Percentiles rank a stretch among this genome's conserved stretches.
phyloP scores from a whole-genome alignment of 371 early-diverging fungal genomes.

The Mortierella sp. region DNA sequence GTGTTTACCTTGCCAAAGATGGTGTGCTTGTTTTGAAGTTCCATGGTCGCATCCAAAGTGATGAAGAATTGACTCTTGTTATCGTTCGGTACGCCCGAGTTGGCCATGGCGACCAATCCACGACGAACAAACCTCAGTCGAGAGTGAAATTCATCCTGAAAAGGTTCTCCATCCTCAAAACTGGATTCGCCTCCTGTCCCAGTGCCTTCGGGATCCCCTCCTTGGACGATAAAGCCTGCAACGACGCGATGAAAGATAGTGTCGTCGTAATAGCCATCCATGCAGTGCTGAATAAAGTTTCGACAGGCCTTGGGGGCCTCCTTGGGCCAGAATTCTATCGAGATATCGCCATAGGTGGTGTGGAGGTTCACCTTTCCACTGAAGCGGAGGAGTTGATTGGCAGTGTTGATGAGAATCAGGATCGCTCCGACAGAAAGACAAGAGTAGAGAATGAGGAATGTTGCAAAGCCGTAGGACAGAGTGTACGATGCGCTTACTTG shows the following conservation, averaged over 20 bases:
- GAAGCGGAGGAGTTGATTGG: no score
- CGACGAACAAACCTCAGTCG: slow-evolving; percentile 88
- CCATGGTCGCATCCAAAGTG: slow-evolving; percentile 87
- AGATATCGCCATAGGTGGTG: slow-evolving; percentile 89
- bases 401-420: neutral
- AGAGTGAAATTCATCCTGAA: slow-evolving; percentile 92
- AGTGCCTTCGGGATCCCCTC: slow-evolving; percentile 96
- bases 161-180: slow-evolving; percentile 76
- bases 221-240: slow-evolving; percentile 92
- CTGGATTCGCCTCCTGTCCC: slow-evolving; percentile 92
- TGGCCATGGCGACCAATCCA: slow-evolving; percentile 94
- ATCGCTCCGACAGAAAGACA: neutral
- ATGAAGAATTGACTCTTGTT: slow-evolving; percentile 96
- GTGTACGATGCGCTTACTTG: slow-evolving; percentile 54
- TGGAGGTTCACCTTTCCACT: slow-evolving; percentile 92
- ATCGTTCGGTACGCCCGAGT: slow-evolving; percentile 75
- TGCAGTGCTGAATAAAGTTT: slow-evolving; percentile 92
- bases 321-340: slow-evolving; percentile 94
- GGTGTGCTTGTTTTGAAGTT: slow-evolving; percentile 88
- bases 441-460: neutral
- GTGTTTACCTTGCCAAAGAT: slow-evolving; percentile 86
- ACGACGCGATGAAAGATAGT: slow-evolving; percentile 92
- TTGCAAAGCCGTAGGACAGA: neutral
- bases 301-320: slow-evolving; percentile 92
- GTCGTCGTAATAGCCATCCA: slow-evolving; percentile 85